Conservation (phyloP, 768 basidiomycete species). For the Termitomyces sp. region DNA sequence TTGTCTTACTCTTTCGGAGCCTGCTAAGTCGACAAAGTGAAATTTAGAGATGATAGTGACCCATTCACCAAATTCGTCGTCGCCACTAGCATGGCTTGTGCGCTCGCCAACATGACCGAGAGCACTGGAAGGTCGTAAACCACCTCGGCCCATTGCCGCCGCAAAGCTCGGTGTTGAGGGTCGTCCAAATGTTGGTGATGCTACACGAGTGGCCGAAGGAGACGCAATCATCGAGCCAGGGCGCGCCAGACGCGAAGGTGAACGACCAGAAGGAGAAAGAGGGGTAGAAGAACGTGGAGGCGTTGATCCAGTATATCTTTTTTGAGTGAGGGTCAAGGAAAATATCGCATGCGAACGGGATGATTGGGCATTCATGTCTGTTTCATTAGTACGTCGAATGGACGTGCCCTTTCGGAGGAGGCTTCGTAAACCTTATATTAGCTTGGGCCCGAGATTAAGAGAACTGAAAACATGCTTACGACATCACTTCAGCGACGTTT, state of each 20-base stretch:
- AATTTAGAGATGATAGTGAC: slow-evolving; percentile 90
- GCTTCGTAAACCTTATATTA: slow-evolving; percentile 30
- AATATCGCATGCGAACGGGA: slow-evolving; percentile 99
- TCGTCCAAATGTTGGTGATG: slow-evolving; percentile 73
- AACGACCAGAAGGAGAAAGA: slow-evolving; percentile 69
- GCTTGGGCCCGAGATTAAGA: slow-evolving; percentile 3
- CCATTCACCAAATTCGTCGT: slow-evolving; percentile 78
- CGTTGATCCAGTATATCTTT: slow-evolving; percentile 71
- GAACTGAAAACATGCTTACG: slow-evolving; percentile 42
- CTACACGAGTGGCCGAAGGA: slow-evolving; percentile 45
- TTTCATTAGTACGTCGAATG: slow-evolving; percentile 91
- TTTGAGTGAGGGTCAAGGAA: slow-evolving; percentile 90
- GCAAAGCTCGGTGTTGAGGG: slow-evolving; percentile 78
- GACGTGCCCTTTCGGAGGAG: slow-evolving; percentile 86
- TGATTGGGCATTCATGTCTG: slow-evolving; percentile 98
- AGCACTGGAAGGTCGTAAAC: slow-evolving; percentile 72
- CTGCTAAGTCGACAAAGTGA: slow-evolving; percentile 97
- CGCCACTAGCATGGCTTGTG: slow-evolving; percentile 26
- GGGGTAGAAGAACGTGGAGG: slow-evolving; percentile 73
- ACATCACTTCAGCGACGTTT: slow-evolving; percentile 86
- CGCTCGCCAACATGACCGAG: slow-evolving; percentile 65
- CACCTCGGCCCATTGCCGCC: slow-evolving; percentile 65
- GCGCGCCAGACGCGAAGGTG: slow-evolving; percentile 70
- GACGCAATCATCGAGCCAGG: slow-evolving; percentile 72
- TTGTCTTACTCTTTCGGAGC: slow-evolving; percentile 80